phyloP scores from a whole-genome alignment of 345 rosid species.

The Limnanthes douglasii region DNA sequence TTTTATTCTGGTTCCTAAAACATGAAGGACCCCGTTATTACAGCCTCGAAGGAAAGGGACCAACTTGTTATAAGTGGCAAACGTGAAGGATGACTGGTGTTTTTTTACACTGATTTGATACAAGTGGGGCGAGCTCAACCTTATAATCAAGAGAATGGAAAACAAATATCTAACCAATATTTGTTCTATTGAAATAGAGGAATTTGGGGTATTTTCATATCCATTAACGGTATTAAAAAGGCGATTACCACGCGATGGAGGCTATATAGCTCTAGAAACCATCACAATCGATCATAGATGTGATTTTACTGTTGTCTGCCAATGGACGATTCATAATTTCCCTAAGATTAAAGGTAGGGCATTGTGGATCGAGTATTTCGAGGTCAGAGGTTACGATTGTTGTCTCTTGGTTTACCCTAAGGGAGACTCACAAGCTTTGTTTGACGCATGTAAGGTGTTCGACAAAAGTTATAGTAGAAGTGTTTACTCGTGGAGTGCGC shows the following conservation, averaged over 20 bases:
- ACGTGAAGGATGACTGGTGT: too few relatives aligned
- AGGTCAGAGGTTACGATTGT: conserved; percentile 97
- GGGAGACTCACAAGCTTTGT: conserved; percentile 93
- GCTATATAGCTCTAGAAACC: conserved; percentile 64
- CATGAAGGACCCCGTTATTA: too few relatives aligned
- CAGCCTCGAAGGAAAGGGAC: too few relatives aligned
- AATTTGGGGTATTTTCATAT: too few relatives aligned
- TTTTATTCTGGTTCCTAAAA: too few relatives aligned
- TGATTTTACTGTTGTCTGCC: conserved; percentile 65
- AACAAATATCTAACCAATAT: too few relatives aligned
- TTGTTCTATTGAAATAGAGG: too few relatives aligned
- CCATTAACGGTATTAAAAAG: too few relatives aligned
- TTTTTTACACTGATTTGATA: too few relatives aligned
- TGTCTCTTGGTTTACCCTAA: conserved; percentile 85
- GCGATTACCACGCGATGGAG: conserved; percentile 58
- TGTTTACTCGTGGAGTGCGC: conserved; percentile 69
- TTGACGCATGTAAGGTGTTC: conserved; percentile 58
- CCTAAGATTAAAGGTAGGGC: conserved; percentile 80
- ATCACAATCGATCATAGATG: conserved; percentile 72
- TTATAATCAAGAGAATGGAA: too few relatives aligned
- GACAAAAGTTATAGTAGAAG: conserved; percentile 30
- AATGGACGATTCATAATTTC: conserved; percentile 81
- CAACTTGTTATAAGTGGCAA: too few relatives aligned
- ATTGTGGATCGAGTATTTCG: conserved; percentile 93
- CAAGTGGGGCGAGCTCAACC: too few relatives aligned